Conservation (phyloP, 169 alveolate species). For the Neospora caninum region DNA sequence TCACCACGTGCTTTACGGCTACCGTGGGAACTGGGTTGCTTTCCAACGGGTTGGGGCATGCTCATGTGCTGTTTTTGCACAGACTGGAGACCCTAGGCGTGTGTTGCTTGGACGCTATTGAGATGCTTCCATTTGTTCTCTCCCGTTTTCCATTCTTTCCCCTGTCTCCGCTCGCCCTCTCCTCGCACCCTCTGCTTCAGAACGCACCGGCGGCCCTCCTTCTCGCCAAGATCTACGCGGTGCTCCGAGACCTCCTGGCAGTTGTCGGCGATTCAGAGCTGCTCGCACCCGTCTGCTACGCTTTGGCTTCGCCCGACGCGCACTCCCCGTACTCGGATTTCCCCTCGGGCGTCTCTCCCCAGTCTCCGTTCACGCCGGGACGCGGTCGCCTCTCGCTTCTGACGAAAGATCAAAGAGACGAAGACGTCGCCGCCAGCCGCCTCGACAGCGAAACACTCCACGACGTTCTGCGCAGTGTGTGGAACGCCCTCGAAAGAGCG, state of each 20-base stretch:
- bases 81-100: too few species aligned
- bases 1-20: too few species aligned
- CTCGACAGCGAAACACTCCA: neutral
- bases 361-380: neutral
- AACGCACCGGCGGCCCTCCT: neutral
- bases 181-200: neutral
- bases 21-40: too few species aligned
- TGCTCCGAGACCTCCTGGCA: neutral
- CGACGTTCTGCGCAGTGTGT: neutral
- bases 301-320: neutral
- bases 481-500: neutral
- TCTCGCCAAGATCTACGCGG: neutral
- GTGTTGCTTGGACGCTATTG: neutral
- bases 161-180: neutral
- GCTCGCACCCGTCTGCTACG: neutral
- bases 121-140: neutral
- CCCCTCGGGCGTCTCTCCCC: too few species aligned
- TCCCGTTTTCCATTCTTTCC: neutral
- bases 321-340: too few species aligned
- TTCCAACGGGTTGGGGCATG: too few species aligned
- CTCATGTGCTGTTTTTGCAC: too few species aligned
- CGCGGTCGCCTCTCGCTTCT: constrained; percentile 21
- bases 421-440: neutral
- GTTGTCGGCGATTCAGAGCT: neutral
- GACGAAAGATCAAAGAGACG: neutral